phyloP scores from a whole-genome alignment of 208 protist genomes.

The Phytomonas sp. region DNA sequence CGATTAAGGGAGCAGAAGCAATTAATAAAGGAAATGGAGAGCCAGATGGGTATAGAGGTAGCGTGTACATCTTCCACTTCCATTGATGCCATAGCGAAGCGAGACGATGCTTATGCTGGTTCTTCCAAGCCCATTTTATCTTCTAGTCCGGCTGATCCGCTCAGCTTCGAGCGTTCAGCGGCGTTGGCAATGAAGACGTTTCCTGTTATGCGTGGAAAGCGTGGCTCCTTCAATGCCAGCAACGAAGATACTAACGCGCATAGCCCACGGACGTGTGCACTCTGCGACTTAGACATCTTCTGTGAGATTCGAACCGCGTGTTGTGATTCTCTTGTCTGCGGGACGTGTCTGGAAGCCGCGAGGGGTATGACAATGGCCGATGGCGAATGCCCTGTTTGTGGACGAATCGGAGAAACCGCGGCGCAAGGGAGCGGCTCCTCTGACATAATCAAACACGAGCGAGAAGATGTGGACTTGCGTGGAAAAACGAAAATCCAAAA shows the following conservation, averaged over 20 bases:
- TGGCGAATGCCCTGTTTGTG: constrained; percentile 63
- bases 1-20: constrained; percentile 26
- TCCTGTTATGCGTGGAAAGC: constrained; percentile 34
- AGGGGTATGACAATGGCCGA: constrained; percentile 53
- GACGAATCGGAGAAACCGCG: constrained; percentile 6
- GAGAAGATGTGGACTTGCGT: no score
- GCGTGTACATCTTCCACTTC: not conserved
- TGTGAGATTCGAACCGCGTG: constrained; percentile 29
- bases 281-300: constrained; percentile 57
- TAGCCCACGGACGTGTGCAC: constrained; percentile 38
- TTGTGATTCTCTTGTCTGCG: constrained; percentile 50
- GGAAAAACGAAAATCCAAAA: no score
- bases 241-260: constrained; percentile 11
- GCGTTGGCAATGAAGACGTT: constrained; percentile 45
- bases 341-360: constrained; percentile 39
- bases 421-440: not conserved
- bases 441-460: not conserved
- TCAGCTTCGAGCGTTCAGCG: constrained; percentile 34
- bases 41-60: constrained; percentile 16
- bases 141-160: constrained; percentile 16
- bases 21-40: constrained; percentile 34
- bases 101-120: not conserved
- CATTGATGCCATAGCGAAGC: not conserved
- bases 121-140: not conserved
- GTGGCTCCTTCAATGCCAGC: constrained; percentile 6